Conservation (phyloP, 768 basidiomycete species). For the Hypsizygus marmoreus region DNA sequence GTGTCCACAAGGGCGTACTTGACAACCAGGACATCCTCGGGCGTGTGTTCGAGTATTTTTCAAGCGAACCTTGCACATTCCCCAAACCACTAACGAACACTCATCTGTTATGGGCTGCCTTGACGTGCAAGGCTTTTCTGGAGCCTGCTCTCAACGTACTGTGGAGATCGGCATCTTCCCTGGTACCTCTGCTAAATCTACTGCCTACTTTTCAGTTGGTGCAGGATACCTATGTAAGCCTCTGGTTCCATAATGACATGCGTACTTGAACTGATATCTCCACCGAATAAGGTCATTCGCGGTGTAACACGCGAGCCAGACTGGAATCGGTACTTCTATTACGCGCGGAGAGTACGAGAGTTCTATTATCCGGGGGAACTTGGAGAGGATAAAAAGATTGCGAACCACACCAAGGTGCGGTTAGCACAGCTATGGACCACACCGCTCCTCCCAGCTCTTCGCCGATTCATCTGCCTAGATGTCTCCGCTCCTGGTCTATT, state of each 20-base stretch:
- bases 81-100: no score
- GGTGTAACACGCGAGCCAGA: neutral
- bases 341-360: conserved; percentile 3
- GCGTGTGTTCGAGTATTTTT: no score
- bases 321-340: conserved; percentile 5
- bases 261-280: no score
- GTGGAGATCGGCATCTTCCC: conserved; percentile 32
- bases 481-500: conserved; percentile 1
- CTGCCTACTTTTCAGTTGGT: conserved; percentile 26
- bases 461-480: neutral
- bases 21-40: no score
- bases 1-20: no score
- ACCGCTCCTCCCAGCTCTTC: conserved; percentile 5
- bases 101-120: no score
- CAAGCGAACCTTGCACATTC: no score
- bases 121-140: conserved; percentile 31
- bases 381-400: neutral
- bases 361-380: conserved; percentile 1
- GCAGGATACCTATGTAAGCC: conserved; percentile 1
- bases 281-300: conserved; percentile 7
- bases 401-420: conserved; percentile 3
- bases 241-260: no score
- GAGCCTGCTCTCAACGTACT: conserved; percentile 33
- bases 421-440: conserved; percentile 3
- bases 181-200: conserved; percentile 34